Evolutionary conservation across 352 stramenopile genomes (phyloP), one percentile per base, ranked within the genome.

Genomic region (Phytophthora palmivora): DNA sequence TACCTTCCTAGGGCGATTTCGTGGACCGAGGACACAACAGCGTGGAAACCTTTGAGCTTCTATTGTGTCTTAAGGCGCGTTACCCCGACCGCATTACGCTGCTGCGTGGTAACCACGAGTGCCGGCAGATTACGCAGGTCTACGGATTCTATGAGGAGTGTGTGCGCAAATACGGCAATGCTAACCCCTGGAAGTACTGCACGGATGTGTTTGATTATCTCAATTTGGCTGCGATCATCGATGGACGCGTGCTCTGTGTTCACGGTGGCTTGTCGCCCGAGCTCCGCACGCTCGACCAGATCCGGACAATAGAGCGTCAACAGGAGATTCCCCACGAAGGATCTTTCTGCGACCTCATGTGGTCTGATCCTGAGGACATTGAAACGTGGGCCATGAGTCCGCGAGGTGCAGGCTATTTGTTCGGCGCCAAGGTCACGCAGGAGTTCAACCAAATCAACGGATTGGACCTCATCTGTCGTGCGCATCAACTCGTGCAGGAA

Each of bases 121-220:
- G 85, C 63, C 88, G 96, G 37, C 94, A 98, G 85, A 98, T 98
- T 69, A 99, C 96, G 55, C 94, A 98, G 83, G 92, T 98, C 8
- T 99, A 98, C 58, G 96, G 96, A 38, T 99, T 99, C 70, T 98
- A 98, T 69, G 96, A 98, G 70, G 96, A 99, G 76, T 98, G 94
- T 60, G 80, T 98, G 42, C 88, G 92, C 58, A 98, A 99, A 79
- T 99, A 98, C 74, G 96, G 95, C 57, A 98, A 98, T 71, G 92
- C 92, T 39, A 97, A 96, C 69, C 91, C 94, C 12, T 99, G 95
- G 95, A 94, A 97, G 70, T 97, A 98, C 73, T 98, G 93, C 70
- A 96, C 95, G 28, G 91, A 98, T 67, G 95, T 98, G 63, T 99
- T 99, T 74, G 96, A 99, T 80, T 97, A 95, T 63, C 92, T 99